Base-by-base conservation (phyloP, 129 eudicot genomes). In the Pseudognaphalium luteoalbum region DNA sequence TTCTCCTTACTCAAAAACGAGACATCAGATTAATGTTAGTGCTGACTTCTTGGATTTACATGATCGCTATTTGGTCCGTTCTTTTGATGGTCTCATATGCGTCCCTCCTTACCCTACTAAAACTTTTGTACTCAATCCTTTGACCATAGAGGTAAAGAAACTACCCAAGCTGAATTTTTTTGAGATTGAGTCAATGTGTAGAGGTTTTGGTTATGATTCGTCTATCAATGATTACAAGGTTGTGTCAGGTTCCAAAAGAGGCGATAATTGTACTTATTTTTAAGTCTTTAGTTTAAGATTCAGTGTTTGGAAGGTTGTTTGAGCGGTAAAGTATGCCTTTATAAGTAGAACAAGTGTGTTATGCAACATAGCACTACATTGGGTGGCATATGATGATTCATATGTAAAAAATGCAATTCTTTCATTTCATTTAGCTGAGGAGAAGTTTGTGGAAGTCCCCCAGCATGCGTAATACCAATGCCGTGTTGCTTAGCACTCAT, bases 351-450 rank as follows among this genome's bases (percentile, higher is more conserved):
- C 4, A 6, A 63, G 76, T 70, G 17, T 78, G 64, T 76, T 67
- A 56, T 76, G 74, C 75, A 77, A 68, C 14, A 71, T 76, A 19
- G 70, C 33, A 5, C 82, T 78, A 59, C 82, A 78, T 35, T 78
- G 76, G 82, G 29, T 59, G 12, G 41, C 67, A 14, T 42, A 60
- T 10, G 63, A 50, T 78, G 6, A 0, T 42, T 60, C 56, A 78
- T 30, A 71, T 30, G 20, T 42, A 6, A 21, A 57, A 71, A 35
- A 30, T 1, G 52, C 14, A 11, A 70, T 78, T 78, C 21, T 44
- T 70, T 78, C 76, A 11, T 78, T 78, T 61, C 12, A 32, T 70
- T 32, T 78, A 44, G 25, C 37, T 9, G 30, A 78, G 25, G 71
- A 70, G 35, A 37, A 59, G 20, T 60, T 78, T 70, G 11, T 0